phyloP scores from a whole-genome alignment of 192 early-diverging fungal species.

The Diversispora epigaea region DNA sequence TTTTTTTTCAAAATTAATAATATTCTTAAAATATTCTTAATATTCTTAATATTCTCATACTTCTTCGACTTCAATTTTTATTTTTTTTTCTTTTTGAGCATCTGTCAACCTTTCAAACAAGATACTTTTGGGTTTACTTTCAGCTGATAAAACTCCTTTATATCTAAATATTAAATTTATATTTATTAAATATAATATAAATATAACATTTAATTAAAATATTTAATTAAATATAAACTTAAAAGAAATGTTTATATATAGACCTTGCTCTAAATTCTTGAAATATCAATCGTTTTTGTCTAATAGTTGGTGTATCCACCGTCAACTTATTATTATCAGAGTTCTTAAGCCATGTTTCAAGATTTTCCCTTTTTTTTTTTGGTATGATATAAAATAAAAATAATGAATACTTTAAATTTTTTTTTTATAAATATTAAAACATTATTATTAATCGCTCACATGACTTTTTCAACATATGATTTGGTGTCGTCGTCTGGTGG shows the following conservation, averaged over 20 bases:
- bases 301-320: slow-evolving; percentile 55
- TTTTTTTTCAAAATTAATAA: background rate
- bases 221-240: background rate
- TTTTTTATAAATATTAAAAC: too few species aligned
- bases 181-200: background rate
- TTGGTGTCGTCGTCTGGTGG: slow-evolving; percentile 24
- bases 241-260: background rate
- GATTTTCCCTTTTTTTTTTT: slow-evolving; percentile 27
- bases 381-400: too few species aligned
- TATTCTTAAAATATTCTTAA: background rate
- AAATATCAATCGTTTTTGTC: slow-evolving; percentile 72
- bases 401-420: too few species aligned
- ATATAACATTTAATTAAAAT: background rate
- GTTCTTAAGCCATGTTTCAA: slow-evolving; percentile 49
- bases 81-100: slow-evolving; percentile 45
- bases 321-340: slow-evolving; percentile 32
- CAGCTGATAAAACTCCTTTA: slow-evolving; percentile 51
- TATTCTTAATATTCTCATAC: background rate
- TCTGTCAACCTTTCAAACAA: slow-evolving; percentile 49
- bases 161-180: slow-evolving; percentile 35
- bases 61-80: slow-evolving; percentile 26
- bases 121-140: slow-evolving; percentile 37
- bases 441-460: background rate
- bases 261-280: slow-evolving; percentile 61
- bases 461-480: slow-evolving; percentile 3